Evolutionary conservation across 441 rosid species (phyloP), one percentile per base, ranked within the genome.

Genomic region (Iberis amara): DNA sequence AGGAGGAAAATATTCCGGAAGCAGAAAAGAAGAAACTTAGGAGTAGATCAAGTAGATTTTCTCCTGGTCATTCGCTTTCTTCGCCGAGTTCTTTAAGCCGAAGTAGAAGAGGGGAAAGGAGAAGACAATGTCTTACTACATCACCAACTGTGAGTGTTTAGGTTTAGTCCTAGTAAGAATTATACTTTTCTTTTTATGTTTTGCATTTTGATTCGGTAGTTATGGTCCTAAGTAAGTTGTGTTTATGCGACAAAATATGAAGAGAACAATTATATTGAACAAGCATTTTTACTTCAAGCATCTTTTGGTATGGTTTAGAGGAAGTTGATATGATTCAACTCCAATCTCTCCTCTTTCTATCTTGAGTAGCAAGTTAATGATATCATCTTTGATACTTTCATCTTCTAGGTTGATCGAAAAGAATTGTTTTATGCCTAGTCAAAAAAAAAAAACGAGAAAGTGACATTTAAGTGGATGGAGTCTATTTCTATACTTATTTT

Each of bases 21-120:
- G 85, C 51, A 10, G 89, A 78, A 51, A 83, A 77, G 73, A 90
- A 79, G 85, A 91, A 85, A 47, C 66, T 54, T 8, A 32, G 71
- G 24, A 60, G 71, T 14, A 53, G 71, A 24, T 66, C 71, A 8
- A 60, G 66, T 66, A 59, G 66, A 4, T 66, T 40, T 36, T 51
- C 71, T 2, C 57, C 57, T 27, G 24, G 28, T 0, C 47, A 61
- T 42, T 40, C 38, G 24, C 30, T 54, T 59, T 33, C 66, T 35
- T 59, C 71, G 0, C 21, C 66, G 4, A 30, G 47, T 12, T 59
- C 71, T 41, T 35, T 59, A 21, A 59, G 47, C 61, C 35, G 71
- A n/a, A 66, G 61, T 52, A 56, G 57, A 48, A 48, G 62, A 41
- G 68, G 50, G 8, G 55, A 63, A 3, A 55, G 56, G 50, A 56